Evolutionary conservation across 768 basidiomycete species (phyloP).

Genomic region (Psilocybe sp.): DNA sequence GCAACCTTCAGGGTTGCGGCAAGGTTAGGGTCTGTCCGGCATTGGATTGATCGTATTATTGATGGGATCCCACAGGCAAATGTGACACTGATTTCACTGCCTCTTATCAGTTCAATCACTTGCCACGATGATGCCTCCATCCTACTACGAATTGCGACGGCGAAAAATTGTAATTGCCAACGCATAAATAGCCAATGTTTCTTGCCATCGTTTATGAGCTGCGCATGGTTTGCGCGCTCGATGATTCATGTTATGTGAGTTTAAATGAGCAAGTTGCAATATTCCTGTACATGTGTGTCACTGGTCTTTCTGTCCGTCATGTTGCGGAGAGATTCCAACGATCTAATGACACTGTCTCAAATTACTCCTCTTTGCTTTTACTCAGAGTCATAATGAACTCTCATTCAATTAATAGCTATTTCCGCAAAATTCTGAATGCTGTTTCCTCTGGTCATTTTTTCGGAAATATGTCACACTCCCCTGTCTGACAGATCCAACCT

Average conservation of each 20-base stretch:
- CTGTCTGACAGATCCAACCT: background rate
- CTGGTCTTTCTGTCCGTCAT: slow-evolving; percentile 14
- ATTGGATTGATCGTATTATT: too few species aligned
- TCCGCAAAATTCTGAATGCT: slow-evolving; percentile 20
- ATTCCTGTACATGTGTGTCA: too few species aligned
- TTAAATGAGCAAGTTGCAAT: slow-evolving; percentile 20
- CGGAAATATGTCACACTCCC: slow-evolving; percentile 3
- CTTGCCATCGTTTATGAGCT: slow-evolving; percentile 10
- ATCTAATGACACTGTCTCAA: slow-evolving; percentile 16
- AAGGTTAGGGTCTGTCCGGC: too few species aligned
- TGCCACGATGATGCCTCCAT: too few species aligned
- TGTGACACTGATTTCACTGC: too few species aligned
- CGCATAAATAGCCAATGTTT: slow-evolving; percentile 10
- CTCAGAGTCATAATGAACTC: too few species aligned
- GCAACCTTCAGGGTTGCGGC: too few species aligned
- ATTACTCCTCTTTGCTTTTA: slow-evolving; percentile 3
- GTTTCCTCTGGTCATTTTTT: slow-evolving; percentile 24
- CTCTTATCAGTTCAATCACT: too few species aligned
- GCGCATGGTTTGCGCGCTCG: slow-evolving; percentile 10
- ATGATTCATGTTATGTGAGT: background rate
- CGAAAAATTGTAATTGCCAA: too few species aligned
- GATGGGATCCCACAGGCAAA: too few species aligned
- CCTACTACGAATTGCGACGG: too few species aligned
- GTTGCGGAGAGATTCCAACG: slow-evolving; percentile 25
- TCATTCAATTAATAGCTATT: slow-evolving; percentile 23